Evolutionary conservation across 305 asterid species (phyloP).

Genomic region (Euphrasia arctica): DNA sequence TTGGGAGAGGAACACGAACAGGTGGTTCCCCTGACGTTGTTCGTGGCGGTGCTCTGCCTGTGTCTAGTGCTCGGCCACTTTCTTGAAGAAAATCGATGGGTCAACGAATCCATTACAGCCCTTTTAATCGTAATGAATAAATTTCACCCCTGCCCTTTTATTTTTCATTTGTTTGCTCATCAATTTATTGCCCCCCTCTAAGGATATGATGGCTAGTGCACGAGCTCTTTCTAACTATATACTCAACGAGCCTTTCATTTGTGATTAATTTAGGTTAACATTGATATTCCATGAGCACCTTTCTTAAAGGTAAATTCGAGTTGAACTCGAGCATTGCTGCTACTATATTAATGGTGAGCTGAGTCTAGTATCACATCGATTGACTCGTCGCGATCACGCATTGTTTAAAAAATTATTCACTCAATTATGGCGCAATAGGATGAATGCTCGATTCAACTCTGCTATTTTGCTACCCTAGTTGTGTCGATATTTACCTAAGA

Average conservation of each 20-base stretch:
- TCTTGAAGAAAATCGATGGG: slow-evolving; percentile 82
- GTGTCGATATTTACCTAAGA: too few species aligned
- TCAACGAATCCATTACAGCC: slow-evolving; percentile 90
- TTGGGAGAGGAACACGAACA: slow-evolving; percentile 39
- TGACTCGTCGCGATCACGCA: too few species aligned
- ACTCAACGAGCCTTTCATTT: too few species aligned
- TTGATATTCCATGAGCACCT: neutral
- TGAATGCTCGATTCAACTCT: too few species aligned
- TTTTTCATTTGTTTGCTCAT: neutral
- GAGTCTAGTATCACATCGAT: too few species aligned
- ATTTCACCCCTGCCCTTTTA: neutral
- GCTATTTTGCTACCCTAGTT: too few species aligned
- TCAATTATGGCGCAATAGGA: too few species aligned
- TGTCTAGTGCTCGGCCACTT: slow-evolving; percentile 80
- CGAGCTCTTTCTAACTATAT: too few species aligned
- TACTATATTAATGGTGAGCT: too few species aligned
- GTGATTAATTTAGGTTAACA: neutral
- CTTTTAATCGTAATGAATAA: slow-evolving; percentile 50
- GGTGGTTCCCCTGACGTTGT: slow-evolving; percentile 73
- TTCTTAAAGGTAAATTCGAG: neutral
- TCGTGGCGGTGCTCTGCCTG: slow-evolving; percentile 72
- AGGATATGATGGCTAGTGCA: neutral
- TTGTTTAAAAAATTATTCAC: too few species aligned
- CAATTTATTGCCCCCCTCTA: too few species aligned
- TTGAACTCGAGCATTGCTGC: neutral